Conservation (phyloP, 179 eudicot species). For the Amaranthus tricolor region DNA sequence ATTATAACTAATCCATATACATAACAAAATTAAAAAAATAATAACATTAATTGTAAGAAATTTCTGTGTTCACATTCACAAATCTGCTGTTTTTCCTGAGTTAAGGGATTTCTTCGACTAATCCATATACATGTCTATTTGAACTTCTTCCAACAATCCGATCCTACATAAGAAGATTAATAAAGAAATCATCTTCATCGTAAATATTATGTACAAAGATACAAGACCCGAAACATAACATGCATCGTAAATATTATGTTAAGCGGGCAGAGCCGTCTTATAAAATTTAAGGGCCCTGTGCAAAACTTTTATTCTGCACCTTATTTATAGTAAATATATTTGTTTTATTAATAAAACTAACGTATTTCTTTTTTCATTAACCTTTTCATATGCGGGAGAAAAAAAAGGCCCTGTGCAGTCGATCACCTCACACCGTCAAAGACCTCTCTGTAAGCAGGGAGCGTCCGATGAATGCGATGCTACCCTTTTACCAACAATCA, state of each 20-base stretch:
- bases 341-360: no score
- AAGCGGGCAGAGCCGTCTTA: no score
- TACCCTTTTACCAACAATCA: no score
- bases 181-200: background rate
- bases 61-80: background rate
- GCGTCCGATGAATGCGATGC: no score
- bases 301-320: no score
- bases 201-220: slow-evolving; percentile 1
- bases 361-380: no score
- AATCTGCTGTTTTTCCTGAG: slow-evolving; percentile 3
- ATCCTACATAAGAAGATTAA: background rate
- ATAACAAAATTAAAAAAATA: background rate
- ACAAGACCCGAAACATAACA: slow-evolving; percentile 4
- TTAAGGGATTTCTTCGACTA: background rate
- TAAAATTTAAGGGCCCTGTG: no score
- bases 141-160: slow-evolving; percentile 27
- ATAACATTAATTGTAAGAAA: background rate
- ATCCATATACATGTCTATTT: slow-evolving; percentile 5
- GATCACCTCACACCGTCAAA: no score
- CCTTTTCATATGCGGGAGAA: no score
- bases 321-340: no score
- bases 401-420: no score
- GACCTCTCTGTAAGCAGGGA: no score
- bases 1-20: background rate
- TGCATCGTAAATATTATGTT: background rate